phyloP scores from a whole-genome alignment of 1,284 basidiomycete species.

The Moesziomyces globuligerus region DNA sequence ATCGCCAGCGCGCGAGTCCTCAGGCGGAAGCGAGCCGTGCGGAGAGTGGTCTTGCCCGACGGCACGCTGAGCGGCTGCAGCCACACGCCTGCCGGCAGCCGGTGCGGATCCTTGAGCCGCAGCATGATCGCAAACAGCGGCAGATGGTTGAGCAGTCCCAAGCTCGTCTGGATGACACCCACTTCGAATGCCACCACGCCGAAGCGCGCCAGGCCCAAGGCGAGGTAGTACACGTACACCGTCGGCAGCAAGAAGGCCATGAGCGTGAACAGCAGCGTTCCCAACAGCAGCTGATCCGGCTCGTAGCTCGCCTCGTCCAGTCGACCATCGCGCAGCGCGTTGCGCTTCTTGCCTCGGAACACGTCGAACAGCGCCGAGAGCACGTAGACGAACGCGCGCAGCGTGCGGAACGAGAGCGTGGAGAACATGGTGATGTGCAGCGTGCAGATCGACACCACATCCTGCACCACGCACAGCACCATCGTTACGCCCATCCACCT shows the following conservation, averaged over 20 bases:
- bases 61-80: slow-evolving; percentile 19
- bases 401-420: slow-evolving; percentile 75
- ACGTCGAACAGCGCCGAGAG: slow-evolving; percentile 85
- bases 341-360: slow-evolving; percentile 78
- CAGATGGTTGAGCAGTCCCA: slow-evolving; percentile 83
- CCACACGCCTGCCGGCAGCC: slow-evolving; percentile 73
- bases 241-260: slow-evolving; percentile 91
- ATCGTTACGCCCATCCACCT: slow-evolving; percentile 76
- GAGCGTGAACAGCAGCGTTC: slow-evolving; percentile 92
- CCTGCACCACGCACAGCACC: slow-evolving; percentile 76
- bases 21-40: slow-evolving; percentile 15
- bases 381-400: slow-evolving; percentile 74
- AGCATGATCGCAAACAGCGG: slow-evolving; percentile 89
- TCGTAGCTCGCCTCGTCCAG: slow-evolving; percentile 91
- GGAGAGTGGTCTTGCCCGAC: too few relatives aligned
- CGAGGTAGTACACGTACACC: slow-evolving; percentile 81
- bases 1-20: slow-evolving; percentile 31
- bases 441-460: slow-evolving; percentile 76
- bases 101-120: slow-evolving; percentile 82
- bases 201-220: slow-evolving; percentile 78
- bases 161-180: slow-evolving; percentile 26
- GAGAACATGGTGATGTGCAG: slow-evolving; percentile 81
- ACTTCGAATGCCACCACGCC: slow-evolving; percentile 25
- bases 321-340: slow-evolving; percentile 76
- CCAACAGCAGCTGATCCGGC: slow-evolving; percentile 90